Evolutionary conservation across 2,329 filamentous ascomycete species (phyloP), one percentile per base, ranked within the genome.

Genomic region (Ophiostoma novo-ulmi): DNA sequence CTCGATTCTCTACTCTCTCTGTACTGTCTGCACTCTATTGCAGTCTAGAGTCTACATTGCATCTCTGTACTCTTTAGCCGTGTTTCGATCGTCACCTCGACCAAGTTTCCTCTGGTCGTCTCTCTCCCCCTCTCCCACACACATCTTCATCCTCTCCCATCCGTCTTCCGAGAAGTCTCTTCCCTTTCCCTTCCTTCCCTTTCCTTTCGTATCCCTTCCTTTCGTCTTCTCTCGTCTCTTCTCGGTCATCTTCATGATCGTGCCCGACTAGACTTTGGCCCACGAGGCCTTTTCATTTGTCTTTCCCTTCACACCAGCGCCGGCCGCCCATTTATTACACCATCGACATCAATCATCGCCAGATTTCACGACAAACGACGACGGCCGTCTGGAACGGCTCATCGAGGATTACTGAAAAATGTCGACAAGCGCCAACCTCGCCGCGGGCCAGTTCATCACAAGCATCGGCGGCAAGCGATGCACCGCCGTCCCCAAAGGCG

Each of bases 401-500:
- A 8, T 38, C 58, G 14, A 35, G 31, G 31, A 31, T 11, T 61
- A 26, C 36, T 66, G 55, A 63, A 63, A 14, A 71, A 85, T 85
- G 83, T 81, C 80, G 71, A 77, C 78, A 44, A 80, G 76, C 72
- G 75, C 79, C 70, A 80, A 77, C 76, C 80, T 84, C 76, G 80
- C 80, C 73, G 77, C 78, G 75, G 82, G 83, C 76, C 81, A 82
- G 72, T 82, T 83, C 72, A 80, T 84, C 71, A 86, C 84, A 70
- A 82, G 78, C 67, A 79, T 86, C 70, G 77, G 81, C 71, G 84
- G 83, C 69, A 83, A 81, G 76, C 81, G 81, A 77, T 87, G 85
- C 79, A 87, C 85, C 75, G 84, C 82, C 72, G 79, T 86, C 73
- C 84, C 84, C 67, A 83, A 77, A 75, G 73, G 70, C 35, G 72